A percentile compares a stretch with the other conserved stretches of the same genome.
phyloP scores from a whole-genome alignment of 768 basidiomycete species.

The Tylopilus balloui region DNA sequence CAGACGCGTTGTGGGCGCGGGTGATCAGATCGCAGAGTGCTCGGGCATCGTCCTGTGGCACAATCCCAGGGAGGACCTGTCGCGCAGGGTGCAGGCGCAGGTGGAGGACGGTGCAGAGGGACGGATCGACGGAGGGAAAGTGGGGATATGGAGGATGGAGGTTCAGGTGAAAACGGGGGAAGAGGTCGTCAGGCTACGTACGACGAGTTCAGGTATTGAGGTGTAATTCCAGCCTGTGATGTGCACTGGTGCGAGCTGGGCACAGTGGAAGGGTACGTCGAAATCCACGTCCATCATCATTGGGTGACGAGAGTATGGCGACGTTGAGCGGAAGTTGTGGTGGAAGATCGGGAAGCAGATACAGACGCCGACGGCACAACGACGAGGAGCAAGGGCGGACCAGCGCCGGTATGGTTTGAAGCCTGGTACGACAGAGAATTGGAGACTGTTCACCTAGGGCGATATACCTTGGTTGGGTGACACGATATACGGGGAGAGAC shows the following conservation, averaged over 20 bases:
- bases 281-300: conserved; percentile 24
- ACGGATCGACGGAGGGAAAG: neutral
- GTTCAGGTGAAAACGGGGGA: neutral
- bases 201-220: conserved; percentile 23
- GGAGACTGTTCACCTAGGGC: too few relatives aligned
- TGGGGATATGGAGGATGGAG: conserved; percentile 1
- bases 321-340: neutral
- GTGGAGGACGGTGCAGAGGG: neutral
- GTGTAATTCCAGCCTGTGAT: conserved; percentile 29
- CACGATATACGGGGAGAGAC: conserved; percentile 10
- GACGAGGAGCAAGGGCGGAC: neutral
- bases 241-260: conserved; percentile 27
- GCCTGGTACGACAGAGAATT: neutral
- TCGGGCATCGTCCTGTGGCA: conserved; percentile 21
- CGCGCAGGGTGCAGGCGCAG: neutral
- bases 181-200: conserved; percentile 14
- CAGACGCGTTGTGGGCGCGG: conserved; percentile 16
- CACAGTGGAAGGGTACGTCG: conserved; percentile 27
- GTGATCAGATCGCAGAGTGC: conserved; percentile 16
- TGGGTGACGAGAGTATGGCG: neutral
- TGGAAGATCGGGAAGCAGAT: neutral
- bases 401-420: too few relatives aligned
- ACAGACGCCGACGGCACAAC: neutral
- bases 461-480: neutral
- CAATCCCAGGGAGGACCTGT: conserved; percentile 21